phyloP scores from a whole-genome alignment of 495 filamentous ascomycete genomes.

The Aspergillus coremiiformis region DNA sequence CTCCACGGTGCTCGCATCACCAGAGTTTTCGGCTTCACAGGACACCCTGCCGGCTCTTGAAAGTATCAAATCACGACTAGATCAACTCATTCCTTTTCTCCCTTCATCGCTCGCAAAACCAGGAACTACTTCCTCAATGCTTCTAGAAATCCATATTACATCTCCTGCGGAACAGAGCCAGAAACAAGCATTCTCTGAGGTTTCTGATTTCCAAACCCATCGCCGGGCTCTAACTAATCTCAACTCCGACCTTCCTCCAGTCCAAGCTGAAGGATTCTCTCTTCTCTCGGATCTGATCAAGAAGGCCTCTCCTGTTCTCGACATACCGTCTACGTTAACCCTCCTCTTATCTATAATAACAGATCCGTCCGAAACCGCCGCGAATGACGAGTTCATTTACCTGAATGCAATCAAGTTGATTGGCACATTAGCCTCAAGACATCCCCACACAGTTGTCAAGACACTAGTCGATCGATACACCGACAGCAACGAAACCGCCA shows the following conservation, averaged over 20 bases:
- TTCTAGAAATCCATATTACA: conserved; percentile 49
- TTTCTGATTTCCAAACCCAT: conserved; percentile 63
- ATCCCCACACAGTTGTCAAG: conserved; percentile 57
- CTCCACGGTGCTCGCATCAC: conserved; percentile 57
- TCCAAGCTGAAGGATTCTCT: conserved; percentile 70
- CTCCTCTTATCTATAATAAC: conserved; percentile 60
- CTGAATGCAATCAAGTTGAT: conserved; percentile 63
- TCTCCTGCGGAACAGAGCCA: conserved; percentile 45
- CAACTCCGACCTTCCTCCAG: conserved; percentile 66
- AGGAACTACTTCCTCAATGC: conserved; percentile 47
- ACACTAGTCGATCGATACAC: conserved; percentile 64
- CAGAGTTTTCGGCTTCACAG: conserved; percentile 48
- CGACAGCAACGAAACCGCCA: conserved; percentile 50
- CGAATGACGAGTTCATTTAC: conserved; percentile 66
- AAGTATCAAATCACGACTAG: conserved; percentile 43
- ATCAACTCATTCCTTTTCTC: conserved; percentile 38
- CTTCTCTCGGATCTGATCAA: conserved; percentile 59
- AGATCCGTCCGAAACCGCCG: conserved; percentile 35
- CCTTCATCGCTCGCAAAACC: conserved; percentile 30
- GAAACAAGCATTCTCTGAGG: conserved; percentile 32
- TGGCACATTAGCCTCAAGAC: conserved; percentile 54
- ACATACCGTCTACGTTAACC: conserved; percentile 60
- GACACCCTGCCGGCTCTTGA: conserved; percentile 38
- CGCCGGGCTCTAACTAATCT: conserved; percentile 65
- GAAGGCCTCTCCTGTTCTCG: conserved; percentile 55